Evolutionary conservation across 352 stramenopile species (phyloP), one percentile per base, ranked within the genome.

Genomic region (Plasmopara viticola): DNA sequence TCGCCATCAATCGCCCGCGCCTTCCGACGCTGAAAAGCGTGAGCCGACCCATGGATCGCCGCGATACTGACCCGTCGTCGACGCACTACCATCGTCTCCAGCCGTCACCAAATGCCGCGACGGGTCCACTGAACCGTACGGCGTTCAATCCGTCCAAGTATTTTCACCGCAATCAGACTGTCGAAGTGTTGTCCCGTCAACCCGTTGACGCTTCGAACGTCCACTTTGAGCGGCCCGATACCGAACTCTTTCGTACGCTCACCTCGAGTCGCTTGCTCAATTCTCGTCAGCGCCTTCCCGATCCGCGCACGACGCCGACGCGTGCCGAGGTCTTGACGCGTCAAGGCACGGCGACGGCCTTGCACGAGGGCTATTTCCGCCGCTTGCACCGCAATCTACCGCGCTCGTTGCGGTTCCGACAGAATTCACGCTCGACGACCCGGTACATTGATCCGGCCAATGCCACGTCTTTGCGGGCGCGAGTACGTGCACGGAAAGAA

Each of bases 391-490:
- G 80, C 13, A 86, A 81, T 34, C 49, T 88, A 42, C 81, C 81
- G 17, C 78, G 81, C 2, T 52, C 74, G 31, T 57, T 91, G 54
- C 68, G 81, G 1, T 91, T 89, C 59, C 78, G 78, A 13, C 78
- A 85, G 56, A 87, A 88, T 44, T 87, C 78, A 25, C 74, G 81
- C 17, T 86, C 78, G 2, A 87, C 74, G 0, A 91, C 81, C 18
- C 46, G 81, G 18, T 89, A 91, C 53, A 89, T 91, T 28, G 77
- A 86, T 31, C 78, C 72, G 8, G 65, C 78, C 1, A 91, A 91
- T 48, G 78, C 78, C 0, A 68, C 68, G 25, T 86, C 81, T 13
- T 53, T 91, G 39, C 50, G 67, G 1, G 79, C 70, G 0, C 53
- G 80, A 30, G 44, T 91, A 28, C 72, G 76, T 4, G 78, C 78